Base-by-base conservation (phyloP, 108 stramenopile species). In the Cyclotella baltica region DNA sequence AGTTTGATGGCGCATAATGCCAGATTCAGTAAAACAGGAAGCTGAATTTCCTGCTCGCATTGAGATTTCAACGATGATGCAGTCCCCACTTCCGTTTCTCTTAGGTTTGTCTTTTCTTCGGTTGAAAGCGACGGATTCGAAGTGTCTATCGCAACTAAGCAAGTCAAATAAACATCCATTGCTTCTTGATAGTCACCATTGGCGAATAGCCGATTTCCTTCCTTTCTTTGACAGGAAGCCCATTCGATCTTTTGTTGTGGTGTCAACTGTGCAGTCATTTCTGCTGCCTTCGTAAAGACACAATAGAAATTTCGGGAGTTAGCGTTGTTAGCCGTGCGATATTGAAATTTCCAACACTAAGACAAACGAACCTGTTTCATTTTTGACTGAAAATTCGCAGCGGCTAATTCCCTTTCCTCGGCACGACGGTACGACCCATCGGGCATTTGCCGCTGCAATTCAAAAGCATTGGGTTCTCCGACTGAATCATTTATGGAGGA, bases 101-200 rank as follows among this genome's bases (percentile, higher is more conserved):
- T 58, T 13, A 20, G 13, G 6, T 46, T 78, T 20, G 16, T 73
- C 70, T n/a, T n/a, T 22, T 62, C 48, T 20, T 16, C 22, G 3
- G 52, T 67, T 56, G 40, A 19, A 19, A 28, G 15, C 1, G 56
- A 6, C 23, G 67, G 8, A 22, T 30, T 27, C 9, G 38, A 34
- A 15, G 55, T 10, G 27, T 84, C 80, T 56, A 86, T 88, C 37
- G 89, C 90, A 20, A 95, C 90, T 29, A 96, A 72, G 73, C 91
- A 92, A 8, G 95, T 94, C 72, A 94, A 83, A 72, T 96, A 96
- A 16, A 94, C 84, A 67, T 96, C 93, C 87, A 96, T 94, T 19
- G 95, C 95, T 16, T 86, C 86, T 59, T 57, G 69, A 57, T 90
- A 96, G 1, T 92, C 83, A 19, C 87, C 81, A 3, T 58, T 25